Evolutionary conservation across 306 rosid species (phyloP), one percentile per base, ranked within the genome.

Genomic region (Begonia loranthoides): DNA sequence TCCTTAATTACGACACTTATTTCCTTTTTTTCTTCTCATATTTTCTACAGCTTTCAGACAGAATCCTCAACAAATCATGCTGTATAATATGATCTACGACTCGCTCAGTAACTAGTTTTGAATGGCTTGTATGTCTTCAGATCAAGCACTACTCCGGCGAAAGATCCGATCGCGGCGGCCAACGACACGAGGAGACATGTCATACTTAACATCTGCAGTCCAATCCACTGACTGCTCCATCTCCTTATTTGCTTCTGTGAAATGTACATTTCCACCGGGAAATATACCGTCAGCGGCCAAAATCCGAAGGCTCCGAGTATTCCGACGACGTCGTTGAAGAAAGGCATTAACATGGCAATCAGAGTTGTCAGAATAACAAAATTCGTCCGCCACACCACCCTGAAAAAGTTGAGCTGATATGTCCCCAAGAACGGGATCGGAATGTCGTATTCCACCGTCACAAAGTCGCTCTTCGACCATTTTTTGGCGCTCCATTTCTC

Each of bases 321-420:
- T 52, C 94, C 94, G 49, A 84, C 94, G 4, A 84, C 76, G 49
- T 84, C 94, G 12, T 84, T 78, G 89, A 84, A 84, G 68, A 84
- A 84, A n/a, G 94, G 94, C 68, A 80, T 4, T 44, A 84, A 64
- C 89, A 84, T 75, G 41, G 94, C 79, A 39, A 70, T 66, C 40
- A 80, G 40, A 44, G 94, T 84, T 4, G 94, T 84, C 53, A 61
- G 5, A 4, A 80, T 3, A 50, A 84, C 88, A 62, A 72, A 84
- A 4, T 63, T 40, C 11, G 81, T 84, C 66, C 94, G 80, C 86
- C 86, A 84, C 16, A 77, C 61, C 11, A 80, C 46, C 3, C 81
- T 75, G 61, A 84, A 80, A 8, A 77, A 43, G 77, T 77, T 84
- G 33, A 84, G 63, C 55, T 75, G 69, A 72, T 67, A 77, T 10